phyloP scores from a whole-genome alignment of 2,329 filamentous ascomycete genomes.

The Gaeumannomyces tritici region DNA sequence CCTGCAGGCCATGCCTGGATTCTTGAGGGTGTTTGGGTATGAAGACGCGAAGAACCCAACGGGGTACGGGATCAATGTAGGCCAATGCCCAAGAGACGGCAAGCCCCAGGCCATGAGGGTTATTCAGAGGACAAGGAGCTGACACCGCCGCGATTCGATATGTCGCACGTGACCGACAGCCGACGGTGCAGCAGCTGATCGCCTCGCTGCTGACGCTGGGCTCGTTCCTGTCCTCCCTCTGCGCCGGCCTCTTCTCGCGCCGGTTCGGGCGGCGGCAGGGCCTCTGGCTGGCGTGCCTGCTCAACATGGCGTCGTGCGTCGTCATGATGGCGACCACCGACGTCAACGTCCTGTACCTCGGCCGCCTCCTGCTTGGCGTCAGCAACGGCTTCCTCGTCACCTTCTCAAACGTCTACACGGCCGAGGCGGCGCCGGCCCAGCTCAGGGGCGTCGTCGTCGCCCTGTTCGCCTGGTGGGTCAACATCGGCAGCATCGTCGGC shows the following conservation, averaged over 20 bases:
- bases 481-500: slow-evolving; percentile 11
- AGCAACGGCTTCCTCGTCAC: slow-evolving; percentile 44
- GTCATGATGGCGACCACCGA: slow-evolving; percentile 41
- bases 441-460: slow-evolving; percentile 12
- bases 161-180: slow-evolving; percentile 1
- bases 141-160: background rate
- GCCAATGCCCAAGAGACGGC: background rate
- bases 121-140: background rate
- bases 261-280: slow-evolving; percentile 31
- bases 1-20: slow-evolving; percentile 14
- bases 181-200: slow-evolving; percentile 24
- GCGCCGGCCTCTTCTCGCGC: slow-evolving; percentile 18
- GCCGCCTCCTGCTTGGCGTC: slow-evolving; percentile 39
- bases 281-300: slow-evolving; percentile 33
- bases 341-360: slow-evolving; percentile 39
- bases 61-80: slow-evolving; percentile 12
- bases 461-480: slow-evolving; percentile 13
- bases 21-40: slow-evolving; percentile 18
- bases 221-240: slow-evolving; percentile 21
- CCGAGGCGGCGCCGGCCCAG: slow-evolving; percentile 13
- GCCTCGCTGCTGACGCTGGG: slow-evolving; percentile 25
- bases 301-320: slow-evolving; percentile 35
- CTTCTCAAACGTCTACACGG: slow-evolving; percentile 18
- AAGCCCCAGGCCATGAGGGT: background rate
- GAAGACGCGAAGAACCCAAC: slow-evolving; percentile 16